A percentile compares a stretch with the other conserved stretches of the same genome.
These are phyloP conservation scores for Globisporangium perplexum DNA, from an alignment of 352 stramenopile genomes.

Conservation along the genomic window DNA sequence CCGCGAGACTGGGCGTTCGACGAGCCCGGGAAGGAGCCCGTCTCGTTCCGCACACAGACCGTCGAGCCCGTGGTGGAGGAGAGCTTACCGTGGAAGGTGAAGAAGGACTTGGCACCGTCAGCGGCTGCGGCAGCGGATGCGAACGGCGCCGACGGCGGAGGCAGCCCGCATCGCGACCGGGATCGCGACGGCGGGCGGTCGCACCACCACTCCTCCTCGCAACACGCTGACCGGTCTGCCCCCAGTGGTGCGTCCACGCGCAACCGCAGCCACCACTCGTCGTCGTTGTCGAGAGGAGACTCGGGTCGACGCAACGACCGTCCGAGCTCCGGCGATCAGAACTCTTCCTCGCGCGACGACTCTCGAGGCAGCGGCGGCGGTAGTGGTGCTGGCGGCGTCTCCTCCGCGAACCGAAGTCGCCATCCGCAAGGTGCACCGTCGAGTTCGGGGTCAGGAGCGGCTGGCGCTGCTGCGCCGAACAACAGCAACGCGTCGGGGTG, in stretches of 20 bases:
- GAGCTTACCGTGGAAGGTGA: constrained; percentile 58
- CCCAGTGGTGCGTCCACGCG: constrained; percentile 13
- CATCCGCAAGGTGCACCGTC: neutral
- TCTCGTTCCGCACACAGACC: constrained; percentile 81
- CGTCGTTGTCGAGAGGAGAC: constrained; percentile 22
- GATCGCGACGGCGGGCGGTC: constrained; percentile 21
- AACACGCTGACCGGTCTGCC: constrained; percentile 17
- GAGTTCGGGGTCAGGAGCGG: neutral
- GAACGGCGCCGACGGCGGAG: constrained; percentile 18
- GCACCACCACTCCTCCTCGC: constrained; percentile 10
- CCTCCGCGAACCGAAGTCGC: constrained; percentile 6
- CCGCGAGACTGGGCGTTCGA: constrained; percentile 85
- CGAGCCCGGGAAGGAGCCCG: constrained; percentile 79
- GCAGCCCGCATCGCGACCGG: constrained; percentile 23
- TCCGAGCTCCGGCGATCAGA: constrained; percentile 21
- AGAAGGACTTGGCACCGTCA: constrained; percentile 30
- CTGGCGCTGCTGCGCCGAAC: neutral
- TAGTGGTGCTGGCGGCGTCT: constrained; percentile 1
- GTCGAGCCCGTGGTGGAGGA: constrained; percentile 77
- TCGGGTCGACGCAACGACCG: constrained; percentile 37
- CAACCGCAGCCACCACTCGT: constrained; percentile 46
- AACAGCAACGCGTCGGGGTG: constrained; percentile 14
- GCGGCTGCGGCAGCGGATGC: constrained; percentile 7
- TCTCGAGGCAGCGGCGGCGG: constrained; percentile 2
- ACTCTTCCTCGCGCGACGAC: constrained; percentile 12